Conservation (phyloP, 2,329 filamentous ascomycete species). For the Calonectria honghensis region DNA sequence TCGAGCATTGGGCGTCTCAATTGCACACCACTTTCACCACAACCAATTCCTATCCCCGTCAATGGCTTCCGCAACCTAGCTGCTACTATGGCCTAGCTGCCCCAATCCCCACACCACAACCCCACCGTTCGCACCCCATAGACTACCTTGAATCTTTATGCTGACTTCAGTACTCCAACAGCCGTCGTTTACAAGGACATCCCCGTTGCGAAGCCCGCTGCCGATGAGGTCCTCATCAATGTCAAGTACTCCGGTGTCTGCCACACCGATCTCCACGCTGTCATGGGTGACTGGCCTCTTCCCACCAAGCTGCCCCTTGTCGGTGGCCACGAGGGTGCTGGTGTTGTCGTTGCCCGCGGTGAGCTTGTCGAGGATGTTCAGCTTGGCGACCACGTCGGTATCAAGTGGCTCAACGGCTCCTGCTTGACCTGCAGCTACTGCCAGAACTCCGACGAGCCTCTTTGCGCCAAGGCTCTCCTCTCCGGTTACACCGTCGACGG, state of each 20-base stretch:
- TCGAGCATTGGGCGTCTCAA: slow-evolving; percentile 30
- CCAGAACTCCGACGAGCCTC: slow-evolving; percentile 85
- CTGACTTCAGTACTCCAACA: slow-evolving; percentile 56
- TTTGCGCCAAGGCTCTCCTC: slow-evolving; percentile 84
- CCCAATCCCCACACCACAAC: slow-evolving; percentile 40
- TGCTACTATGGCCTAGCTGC: slow-evolving; percentile 40
- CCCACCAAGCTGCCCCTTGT: slow-evolving; percentile 88
- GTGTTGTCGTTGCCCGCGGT: slow-evolving; percentile 87
- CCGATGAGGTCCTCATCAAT: slow-evolving; percentile 94
- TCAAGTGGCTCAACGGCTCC: slow-evolving; percentile 95
- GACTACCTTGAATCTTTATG: slow-evolving; percentile 31
- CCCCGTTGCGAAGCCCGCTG: slow-evolving; percentile 85
- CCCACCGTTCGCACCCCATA: slow-evolving; percentile 44
- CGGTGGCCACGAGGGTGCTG: slow-evolving; percentile 87
- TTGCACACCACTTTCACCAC: slow-evolving; percentile 20
- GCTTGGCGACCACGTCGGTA: slow-evolving; percentile 89
- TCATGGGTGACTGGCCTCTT: slow-evolving; percentile 93
- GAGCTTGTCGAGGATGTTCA: slow-evolving; percentile 85
- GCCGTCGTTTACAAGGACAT: slow-evolving; percentile 86
- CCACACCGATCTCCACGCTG: slow-evolving; percentile 87
- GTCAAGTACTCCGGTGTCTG: slow-evolving; percentile 94
- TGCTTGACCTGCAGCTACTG: slow-evolving; percentile 91
- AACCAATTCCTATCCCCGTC: slow-evolving; percentile 26
- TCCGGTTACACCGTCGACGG: slow-evolving; percentile 96
- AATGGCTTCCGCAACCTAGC: slow-evolving; percentile 39